Base-by-base conservation (phyloP, 176 grass and related monocot species). In the Carex parvula region DNA sequence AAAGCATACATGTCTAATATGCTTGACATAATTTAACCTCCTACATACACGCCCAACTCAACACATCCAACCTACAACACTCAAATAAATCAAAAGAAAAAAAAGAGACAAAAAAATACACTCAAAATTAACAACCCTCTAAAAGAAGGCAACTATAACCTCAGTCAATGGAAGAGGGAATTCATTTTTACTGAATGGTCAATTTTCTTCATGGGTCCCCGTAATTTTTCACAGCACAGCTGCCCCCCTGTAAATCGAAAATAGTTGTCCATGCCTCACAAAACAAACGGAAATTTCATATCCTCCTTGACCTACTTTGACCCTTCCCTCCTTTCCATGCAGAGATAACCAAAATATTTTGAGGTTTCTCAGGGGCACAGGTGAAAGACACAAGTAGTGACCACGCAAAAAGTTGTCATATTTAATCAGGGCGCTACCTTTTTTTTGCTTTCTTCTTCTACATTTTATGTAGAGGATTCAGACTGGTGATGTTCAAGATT, bases 401-500 rank as follows among this genome's bases (percentile, higher is more conserved):
- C 79, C 52, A 21, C 17, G 79, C 7, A 42, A 62, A 63, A 81
- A 35, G 10, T 63, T 41, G 4, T 37, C 16, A 44, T 60, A 61
- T 42, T 60, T 39, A 39, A 81, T 41, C 55, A 81, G 4, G 37
- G 32, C 18, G 8, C 62, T 16, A 29, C 58, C 35, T 22, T 64
- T 81, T 59, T 66, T 69, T 64, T 57, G 2, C 73, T 17, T 83
- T 55, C 2, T 54, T 68, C 21, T 81, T 15, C 35, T 52, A 48
- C 10, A 44, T 21, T 87, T 95, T 87, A 94, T 65, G 76, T 81
- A 24, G 88, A 88, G 33, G 66, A 84, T 85, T 88, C 93, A 79
- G 83, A 41, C 61, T 96, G 93, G 86, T 99, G 91, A 71, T 99
- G 91, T 86, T 96, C 97, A 80, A 99, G 80, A 90, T 99, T 99